Base-by-base conservation (phyloP, 257 asterid genomes). In the Paulownia fortunei region DNA sequence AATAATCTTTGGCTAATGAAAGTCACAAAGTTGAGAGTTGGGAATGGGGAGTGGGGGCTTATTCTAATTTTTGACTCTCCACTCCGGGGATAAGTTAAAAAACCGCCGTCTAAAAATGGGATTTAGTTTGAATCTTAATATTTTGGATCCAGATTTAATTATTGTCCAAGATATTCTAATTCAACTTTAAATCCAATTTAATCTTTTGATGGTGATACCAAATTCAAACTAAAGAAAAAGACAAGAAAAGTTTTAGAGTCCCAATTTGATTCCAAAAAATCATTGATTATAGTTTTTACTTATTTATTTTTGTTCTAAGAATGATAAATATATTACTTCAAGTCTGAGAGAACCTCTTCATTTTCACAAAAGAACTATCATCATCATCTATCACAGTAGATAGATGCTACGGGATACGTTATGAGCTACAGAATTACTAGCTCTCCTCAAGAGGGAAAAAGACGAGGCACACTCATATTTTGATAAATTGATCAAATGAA, bases 21-120 rank as follows among this genome's bases (percentile, higher is more conserved):
- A 67, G 75, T 76, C 69, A 76, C 39, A 65, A 76, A 55, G 51
- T 18, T 39, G 37, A 8, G 36, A 67, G 41, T 54, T 54, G 49
- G 49, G 19, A 41, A 3, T 61, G 36, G 15, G 12, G 3, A n/a
- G 44, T 23, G 30, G 61, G 61, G 63, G 39, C 79, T 39, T 6
- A 4, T 61, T 73, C 72, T 60, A 26, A 62, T 18, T 42, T 61
- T 44, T 52, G 42, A 47, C 55, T 51, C 68, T 34, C 11, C 12
- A 23, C 36, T 73, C 54, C 2, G 19, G 27, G 21, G 12, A 47
- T 12, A 18, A 36, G 24, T 23, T 10, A 27, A 6, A 2, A 11
- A 0, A 2, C 11, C 6, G 19, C 3, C 10, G n/a, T 26, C 9
- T 24, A 58, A 5, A 58, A 0, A 37, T 64, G 51, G 7, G 37